Percentiles rank a stretch among this genome's conserved stretches.
Conservation (phyloP, 371 early-diverging fungal genomes). For the Lichtheimia corymbifera region DNA sequence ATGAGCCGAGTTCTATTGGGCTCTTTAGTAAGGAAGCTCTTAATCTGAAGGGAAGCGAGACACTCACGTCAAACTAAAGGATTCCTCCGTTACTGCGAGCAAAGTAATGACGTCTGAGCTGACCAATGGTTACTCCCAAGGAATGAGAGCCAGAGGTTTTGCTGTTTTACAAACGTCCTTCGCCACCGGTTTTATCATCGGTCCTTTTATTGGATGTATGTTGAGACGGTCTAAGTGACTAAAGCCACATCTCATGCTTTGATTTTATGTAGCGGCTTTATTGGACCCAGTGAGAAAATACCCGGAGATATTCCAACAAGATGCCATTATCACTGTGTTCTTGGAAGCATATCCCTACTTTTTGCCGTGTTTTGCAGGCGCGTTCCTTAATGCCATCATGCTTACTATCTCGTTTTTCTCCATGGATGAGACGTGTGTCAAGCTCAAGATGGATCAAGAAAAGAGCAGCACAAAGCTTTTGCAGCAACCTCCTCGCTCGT, state of each 20-base stretch:
- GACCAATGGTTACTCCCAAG: slow-evolving; percentile 50
- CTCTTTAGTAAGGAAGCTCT: slow-evolving; percentile 42
- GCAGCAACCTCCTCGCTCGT: background rate
- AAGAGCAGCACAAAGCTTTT: slow-evolving; percentile 4
- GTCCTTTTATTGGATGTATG: slow-evolving; percentile 74
- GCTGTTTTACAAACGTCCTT: slow-evolving; percentile 57
- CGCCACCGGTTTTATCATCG: slow-evolving; percentile 59
- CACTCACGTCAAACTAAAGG: slow-evolving; percentile 8
- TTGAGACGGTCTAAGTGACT: no score
- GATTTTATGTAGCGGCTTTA: slow-evolving; percentile 37
- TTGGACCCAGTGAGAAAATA: slow-evolving; percentile 71
- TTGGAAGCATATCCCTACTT: slow-evolving; percentile 78
- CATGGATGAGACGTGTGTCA: slow-evolving; percentile 70
- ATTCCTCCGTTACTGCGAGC: slow-evolving; percentile 78
- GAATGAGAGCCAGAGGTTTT: slow-evolving; percentile 51
- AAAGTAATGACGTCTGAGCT: slow-evolving; percentile 89
- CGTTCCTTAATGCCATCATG: slow-evolving; percentile 62
- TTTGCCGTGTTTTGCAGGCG: slow-evolving; percentile 79
- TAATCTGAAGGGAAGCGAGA: no score
- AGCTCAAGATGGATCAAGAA: no score
- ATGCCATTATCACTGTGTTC: slow-evolving; percentile 44
- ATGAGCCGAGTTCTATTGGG: slow-evolving; percentile 69
- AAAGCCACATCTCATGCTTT: no score
- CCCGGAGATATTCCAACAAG: slow-evolving; percentile 67
- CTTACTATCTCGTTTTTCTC: slow-evolving; percentile 65